Evolutionary conservation across 2,329 filamentous ascomycete species (phyloP).

Genomic region (Chaetomium olivaceum): DNA sequence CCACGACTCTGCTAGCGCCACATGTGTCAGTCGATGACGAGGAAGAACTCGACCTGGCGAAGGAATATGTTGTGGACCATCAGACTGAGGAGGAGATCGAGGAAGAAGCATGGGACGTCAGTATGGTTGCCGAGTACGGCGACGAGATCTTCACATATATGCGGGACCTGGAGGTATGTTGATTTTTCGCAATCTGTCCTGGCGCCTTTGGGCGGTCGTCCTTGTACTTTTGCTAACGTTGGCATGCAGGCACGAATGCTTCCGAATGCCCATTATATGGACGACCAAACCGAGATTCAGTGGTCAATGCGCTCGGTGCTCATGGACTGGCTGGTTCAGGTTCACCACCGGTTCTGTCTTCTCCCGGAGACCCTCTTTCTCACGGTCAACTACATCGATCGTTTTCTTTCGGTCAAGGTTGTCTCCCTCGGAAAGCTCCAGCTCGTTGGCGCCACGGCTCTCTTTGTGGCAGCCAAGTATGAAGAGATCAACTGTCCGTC

Average conservation of each 20-base stretch:
- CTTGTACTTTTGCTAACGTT: slow-evolving; percentile 7
- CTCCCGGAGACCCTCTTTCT: slow-evolving; percentile 95
- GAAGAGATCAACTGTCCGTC: slow-evolving; percentile 99
- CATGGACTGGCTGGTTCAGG: slow-evolving; percentile 98
- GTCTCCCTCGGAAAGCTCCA: slow-evolving; percentile 94
- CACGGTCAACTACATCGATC: slow-evolving; percentile 94
- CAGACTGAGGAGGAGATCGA: slow-evolving; percentile 74
- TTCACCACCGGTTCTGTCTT: slow-evolving; percentile 86
- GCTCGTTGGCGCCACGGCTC: slow-evolving; percentile 90
- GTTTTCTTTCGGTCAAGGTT: slow-evolving; percentile 91
- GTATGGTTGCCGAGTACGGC: slow-evolving; percentile 96
- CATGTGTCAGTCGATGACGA: slow-evolving; percentile 67
- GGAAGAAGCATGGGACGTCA: slow-evolving; percentile 89
- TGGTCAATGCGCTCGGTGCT: slow-evolving; percentile 98
- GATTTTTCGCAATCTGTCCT: background rate
- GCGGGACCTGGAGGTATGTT: slow-evolving; percentile 78
- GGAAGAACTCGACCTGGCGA: slow-evolving; percentile 69
- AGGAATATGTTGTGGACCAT: slow-evolving; percentile 64
- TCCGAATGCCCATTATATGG: slow-evolving; percentile 94
- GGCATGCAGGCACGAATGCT: slow-evolving; percentile 67
- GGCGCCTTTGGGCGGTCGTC: background rate
- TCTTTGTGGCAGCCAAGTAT: slow-evolving; percentile 96
- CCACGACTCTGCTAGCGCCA: slow-evolving; percentile 67
- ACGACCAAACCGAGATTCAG: slow-evolving; percentile 92
- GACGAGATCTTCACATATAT: slow-evolving; percentile 96